Conservation (phyloP, 495 filamentous ascomycete species). For the Lepidopterella palustris region DNA sequence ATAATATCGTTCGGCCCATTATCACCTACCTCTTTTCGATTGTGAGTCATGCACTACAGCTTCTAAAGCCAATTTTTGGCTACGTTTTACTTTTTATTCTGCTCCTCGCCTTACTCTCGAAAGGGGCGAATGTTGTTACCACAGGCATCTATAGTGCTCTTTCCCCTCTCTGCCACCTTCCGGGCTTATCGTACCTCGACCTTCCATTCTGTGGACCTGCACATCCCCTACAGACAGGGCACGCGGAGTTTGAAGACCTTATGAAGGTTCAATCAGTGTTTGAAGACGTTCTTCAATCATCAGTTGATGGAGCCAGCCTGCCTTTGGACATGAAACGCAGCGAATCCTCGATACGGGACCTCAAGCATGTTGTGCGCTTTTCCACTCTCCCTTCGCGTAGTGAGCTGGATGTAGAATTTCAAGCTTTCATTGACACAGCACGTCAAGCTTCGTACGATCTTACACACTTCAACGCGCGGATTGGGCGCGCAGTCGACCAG, state of each 20-base stretch:
- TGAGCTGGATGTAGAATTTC: constrained; percentile 60
- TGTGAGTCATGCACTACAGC: constrained; percentile 44
- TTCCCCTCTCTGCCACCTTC: constrained; percentile 59
- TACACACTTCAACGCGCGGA: constrained; percentile 60
- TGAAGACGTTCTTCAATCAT: constrained; percentile 57
- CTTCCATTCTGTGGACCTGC: constrained; percentile 50
- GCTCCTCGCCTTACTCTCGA: constrained; percentile 35
- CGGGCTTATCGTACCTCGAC: constrained; percentile 50
- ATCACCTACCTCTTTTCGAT: constrained; percentile 45
- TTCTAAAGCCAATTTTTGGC: constrained; percentile 49
- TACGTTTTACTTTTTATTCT: constrained; percentile 46
- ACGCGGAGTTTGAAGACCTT: constrained; percentile 58
- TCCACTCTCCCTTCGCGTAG: constrained; percentile 44
- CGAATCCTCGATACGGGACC: constrained; percentile 64
- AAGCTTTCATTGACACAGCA: constrained; percentile 57
- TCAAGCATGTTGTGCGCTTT: constrained; percentile 59
- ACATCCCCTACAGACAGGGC: constrained; percentile 7
- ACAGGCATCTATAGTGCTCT: constrained; percentile 44
- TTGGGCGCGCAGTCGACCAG: constrained; percentile 61
- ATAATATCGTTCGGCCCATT: constrained; percentile 27
- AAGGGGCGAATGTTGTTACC: constrained; percentile 42
- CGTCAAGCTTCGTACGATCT: constrained; percentile 51
- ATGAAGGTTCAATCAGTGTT: constrained; percentile 61
- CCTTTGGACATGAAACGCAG: constrained; percentile 65
- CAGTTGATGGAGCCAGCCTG: constrained; percentile 50